A percentile compares a stretch with the other conserved stretches of the same genome.
Evolutionary conservation across 1,139 yeast genomes (phyloP).

Genomic region (Blastobotrys proliferans): DNA sequence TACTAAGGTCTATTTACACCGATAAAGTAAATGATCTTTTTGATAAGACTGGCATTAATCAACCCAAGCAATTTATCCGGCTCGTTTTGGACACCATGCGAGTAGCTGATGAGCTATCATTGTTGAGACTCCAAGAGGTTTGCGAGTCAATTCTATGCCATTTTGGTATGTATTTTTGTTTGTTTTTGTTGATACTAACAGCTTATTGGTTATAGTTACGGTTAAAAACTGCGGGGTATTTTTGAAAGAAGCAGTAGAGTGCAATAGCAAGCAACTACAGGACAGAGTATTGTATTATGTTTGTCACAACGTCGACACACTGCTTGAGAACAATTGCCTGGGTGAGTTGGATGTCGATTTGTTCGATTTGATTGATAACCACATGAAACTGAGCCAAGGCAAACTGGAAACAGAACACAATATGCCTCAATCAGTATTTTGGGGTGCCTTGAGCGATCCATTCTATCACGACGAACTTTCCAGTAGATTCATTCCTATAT

Average conservation of each 20-base stretch:
- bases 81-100: slow-evolving; percentile 56
- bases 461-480: slow-evolving; percentile 2
- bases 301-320: slow-evolving; percentile 58
- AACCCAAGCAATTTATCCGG: slow-evolving; percentile 49
- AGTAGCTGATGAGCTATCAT: slow-evolving; percentile 59
- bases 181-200: slow-evolving; percentile 2
- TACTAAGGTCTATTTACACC: slow-evolving; percentile 60
- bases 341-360: slow-evolving; percentile 29
- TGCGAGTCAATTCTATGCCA: slow-evolving; percentile 62
- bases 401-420: no score
- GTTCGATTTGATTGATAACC: slow-evolving; percentile 34
- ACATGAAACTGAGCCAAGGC: slow-evolving; percentile 20
- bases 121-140: slow-evolving; percentile 55
- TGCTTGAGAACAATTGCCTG: slow-evolving; percentile 49
- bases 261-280: slow-evolving; percentile 53
- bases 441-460: slow-evolving; percentile 4
- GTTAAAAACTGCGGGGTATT: slow-evolving; percentile 59
- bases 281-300: slow-evolving; percentile 65
- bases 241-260: slow-evolving; percentile 50
- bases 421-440: slow-evolving; percentile 4
- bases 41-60: slow-evolving; percentile 30
- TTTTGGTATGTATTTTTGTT: slow-evolving; percentile 35
- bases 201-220: slow-evolving; percentile 36
- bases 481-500: background rate
- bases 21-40: slow-evolving; percentile 44